Percentiles rank a stretch among this genome's conserved stretches.
Conservation (phyloP, 495 filamentous ascomycete genomes). For the Amphirosellinia nigrospora region DNA sequence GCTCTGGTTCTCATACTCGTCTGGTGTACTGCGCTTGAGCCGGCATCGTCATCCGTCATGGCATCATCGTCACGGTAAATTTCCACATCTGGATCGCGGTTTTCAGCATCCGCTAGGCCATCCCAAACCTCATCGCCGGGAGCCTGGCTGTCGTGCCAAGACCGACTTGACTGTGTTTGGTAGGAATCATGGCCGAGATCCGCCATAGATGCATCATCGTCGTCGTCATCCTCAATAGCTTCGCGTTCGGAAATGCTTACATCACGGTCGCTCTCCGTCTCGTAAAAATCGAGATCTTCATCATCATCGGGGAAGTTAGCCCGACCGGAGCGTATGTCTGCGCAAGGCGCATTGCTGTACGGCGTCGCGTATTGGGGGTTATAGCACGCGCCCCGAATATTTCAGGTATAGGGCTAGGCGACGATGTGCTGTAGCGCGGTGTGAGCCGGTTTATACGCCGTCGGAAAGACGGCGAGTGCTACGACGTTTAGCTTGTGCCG, state of each 20-base stretch:
- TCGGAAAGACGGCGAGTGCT: conserved; percentile 49
- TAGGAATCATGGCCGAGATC: conserved; percentile 31
- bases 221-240: conserved; percentile 39
- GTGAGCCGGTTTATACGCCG: conserved; percentile 45
- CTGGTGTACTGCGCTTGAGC: conserved; percentile 18
- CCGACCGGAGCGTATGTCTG: conserved; percentile 28
- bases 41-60: conserved; percentile 30
- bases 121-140: conserved; percentile 53
- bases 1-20: conserved; percentile 41
- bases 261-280: conserved; percentile 40
- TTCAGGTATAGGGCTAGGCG: conserved; percentile 44
- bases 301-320: conserved; percentile 24
- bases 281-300: conserved; percentile 35
- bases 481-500: conserved; percentile 42
- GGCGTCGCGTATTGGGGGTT: conserved; percentile 62
- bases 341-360: conserved; percentile 54
- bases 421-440: conserved; percentile 51
- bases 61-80: conserved; percentile 35
- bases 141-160: conserved; percentile 38
- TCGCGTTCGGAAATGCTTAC: conserved; percentile 42
- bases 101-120: conserved; percentile 54
- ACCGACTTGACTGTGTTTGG: conserved; percentile 24
- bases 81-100: conserved; percentile 42
- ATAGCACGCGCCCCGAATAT: conserved; percentile 41
- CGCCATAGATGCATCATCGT: conserved; percentile 35